Conservation (phyloP, 2,329 filamentous ascomycete genomes). For the Cercospora zeina region DNA sequence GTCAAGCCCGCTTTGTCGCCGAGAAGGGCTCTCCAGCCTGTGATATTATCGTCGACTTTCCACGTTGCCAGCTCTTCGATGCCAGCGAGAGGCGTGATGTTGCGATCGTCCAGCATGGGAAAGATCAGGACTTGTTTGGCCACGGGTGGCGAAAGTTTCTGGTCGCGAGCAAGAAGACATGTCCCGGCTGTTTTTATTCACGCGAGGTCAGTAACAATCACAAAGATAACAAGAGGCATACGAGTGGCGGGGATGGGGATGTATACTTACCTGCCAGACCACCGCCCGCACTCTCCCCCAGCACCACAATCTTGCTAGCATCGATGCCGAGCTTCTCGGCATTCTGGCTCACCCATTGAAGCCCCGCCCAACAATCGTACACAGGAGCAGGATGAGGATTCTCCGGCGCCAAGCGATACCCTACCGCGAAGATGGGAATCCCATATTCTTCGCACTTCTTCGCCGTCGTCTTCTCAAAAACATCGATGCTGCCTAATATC, state of each 20-base stretch:
- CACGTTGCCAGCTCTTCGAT: constrained; percentile 43
- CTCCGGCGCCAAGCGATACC: constrained; percentile 31
- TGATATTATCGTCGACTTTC: constrained; percentile 43
- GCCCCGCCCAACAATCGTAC: constrained; percentile 27
- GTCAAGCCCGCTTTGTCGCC: constrained; percentile 24
- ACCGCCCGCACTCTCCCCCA: constrained; percentile 26
- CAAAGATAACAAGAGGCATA: background rate
- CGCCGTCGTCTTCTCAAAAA: constrained; percentile 18
- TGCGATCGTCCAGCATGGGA: constrained; percentile 52
- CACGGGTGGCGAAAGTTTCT: constrained; percentile 24
- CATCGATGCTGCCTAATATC: constrained; percentile 25
- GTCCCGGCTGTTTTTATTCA: constrained; percentile 24
- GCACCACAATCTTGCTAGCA: constrained; percentile 21
- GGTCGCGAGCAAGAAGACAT: constrained; percentile 31
- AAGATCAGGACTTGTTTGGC: constrained; percentile 46
- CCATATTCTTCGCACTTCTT: constrained; percentile 17
- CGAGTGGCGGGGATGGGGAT: too few species aligned
- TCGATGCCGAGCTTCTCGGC: constrained; percentile 22
- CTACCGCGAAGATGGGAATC: constrained; percentile 22
- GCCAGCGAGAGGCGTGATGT: constrained; percentile 38
- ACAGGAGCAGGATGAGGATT: constrained; percentile 28
- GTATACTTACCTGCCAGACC: constrained; percentile 18
- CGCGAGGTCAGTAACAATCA: constrained; percentile 2
- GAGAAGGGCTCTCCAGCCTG: constrained; percentile 48
- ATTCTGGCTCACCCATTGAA: constrained; percentile 24